Evolutionary conservation across 768 basidiomycete genomes (phyloP).

Genomic region (Boletus reticuloceps): DNA sequence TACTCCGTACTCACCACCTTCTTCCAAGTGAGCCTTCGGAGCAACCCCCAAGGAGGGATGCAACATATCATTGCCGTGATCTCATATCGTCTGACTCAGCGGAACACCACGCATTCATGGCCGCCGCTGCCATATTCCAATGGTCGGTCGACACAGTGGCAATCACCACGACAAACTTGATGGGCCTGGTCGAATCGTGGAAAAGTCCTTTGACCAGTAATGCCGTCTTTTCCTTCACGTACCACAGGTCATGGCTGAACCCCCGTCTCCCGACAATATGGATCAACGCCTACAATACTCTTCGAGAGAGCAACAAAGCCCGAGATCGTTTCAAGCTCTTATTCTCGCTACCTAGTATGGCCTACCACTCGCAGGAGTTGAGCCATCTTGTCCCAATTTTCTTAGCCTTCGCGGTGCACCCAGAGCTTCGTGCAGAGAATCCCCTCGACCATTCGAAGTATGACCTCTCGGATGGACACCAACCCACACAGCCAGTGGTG

Average conservation of each 20-base stretch:
- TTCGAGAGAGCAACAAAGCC: conserved; percentile 8
- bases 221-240: conserved; percentile 14
- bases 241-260: conserved; percentile 28
- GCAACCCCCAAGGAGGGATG: background rate
- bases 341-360: conserved; percentile 34
- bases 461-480: background rate
- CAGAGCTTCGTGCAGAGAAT: background rate
- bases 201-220: background rate
- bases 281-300: conserved; percentile 27
- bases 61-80: conserved; percentile 10
- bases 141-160: background rate
- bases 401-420: conserved; percentile 27
- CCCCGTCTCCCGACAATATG: conserved; percentile 21
- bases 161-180: background rate
- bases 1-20: conserved; percentile 6
- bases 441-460: conserved; percentile 2
- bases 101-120: conserved; percentile 5
- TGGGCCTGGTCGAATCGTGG: conserved; percentile 4
- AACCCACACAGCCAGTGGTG: background rate
- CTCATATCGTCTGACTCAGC: background rate
- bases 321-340: conserved; percentile 19
- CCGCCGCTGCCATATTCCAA: background rate
- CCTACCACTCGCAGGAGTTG: conserved; percentile 19
- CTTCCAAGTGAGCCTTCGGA: conserved; percentile 7
- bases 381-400: conserved; percentile 22